Evolutionary conservation across 2,329 filamentous ascomycete genomes (phyloP), one percentile per base, ranked within the genome.

Genomic region (Neocatenulostroma microsporum): DNA sequence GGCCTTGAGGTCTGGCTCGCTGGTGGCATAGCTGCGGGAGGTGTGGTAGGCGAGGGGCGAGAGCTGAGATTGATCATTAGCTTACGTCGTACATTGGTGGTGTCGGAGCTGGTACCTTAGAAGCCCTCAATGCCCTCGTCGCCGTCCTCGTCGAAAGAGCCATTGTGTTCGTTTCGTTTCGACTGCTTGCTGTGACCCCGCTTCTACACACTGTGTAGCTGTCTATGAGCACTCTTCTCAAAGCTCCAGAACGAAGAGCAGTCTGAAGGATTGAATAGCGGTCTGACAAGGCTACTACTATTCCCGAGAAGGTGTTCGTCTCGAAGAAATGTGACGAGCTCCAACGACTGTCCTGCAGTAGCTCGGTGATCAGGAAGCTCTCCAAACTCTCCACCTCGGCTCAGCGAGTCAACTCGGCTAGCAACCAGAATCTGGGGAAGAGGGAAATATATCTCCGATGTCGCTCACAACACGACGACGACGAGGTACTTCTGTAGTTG

Each of bases 1-100:
- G 35, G 84, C 72, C 68, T 96, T 98, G 57, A 98, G 78, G 58
- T 89, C 84, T 41, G 84, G 84, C 63, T 96, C 89, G 40, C 84
- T 73, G 34, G 78, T 73, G 47, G 82, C 78, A 67, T 87, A 88
- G 61, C 62, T 69, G 55, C 82, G 72, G 15, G 46, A 44, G 37
- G 44, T 46, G 38, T 51, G 40, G 38, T 26, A 43, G 36, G 42
- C 29, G 43, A 47, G 20, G 15, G 48, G 47, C 10, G 44, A 45
- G 44, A 56, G 50, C 55, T 57, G 31, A 19, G 21, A 12, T n/a
- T 14, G 5, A n/a, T 25, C 13, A 31, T 20, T 23, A 21, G 32
- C 20, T 41, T 15, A 37, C 10, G 21, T 30, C 19, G 26, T 12
- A 6, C 25, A 19, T 3, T 21, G 24, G 18, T 8, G 13, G 26